Evolutionary conservation across 129 eudicot genomes (phyloP).

Genomic region (Apium graveolens): DNA sequence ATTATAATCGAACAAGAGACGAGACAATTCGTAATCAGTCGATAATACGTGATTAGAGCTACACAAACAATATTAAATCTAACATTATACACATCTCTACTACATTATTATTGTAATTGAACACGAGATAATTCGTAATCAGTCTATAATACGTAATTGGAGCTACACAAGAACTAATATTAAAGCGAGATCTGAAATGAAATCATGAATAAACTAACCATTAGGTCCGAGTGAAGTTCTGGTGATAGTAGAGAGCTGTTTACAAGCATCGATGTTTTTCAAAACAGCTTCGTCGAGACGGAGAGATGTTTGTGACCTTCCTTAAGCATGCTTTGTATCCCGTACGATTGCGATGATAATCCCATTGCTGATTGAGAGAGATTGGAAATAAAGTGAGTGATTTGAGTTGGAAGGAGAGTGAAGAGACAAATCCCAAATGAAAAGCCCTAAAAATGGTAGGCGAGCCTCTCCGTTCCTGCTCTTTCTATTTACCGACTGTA

Average conservation of each 20-base stretch:
- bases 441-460: conserved; percentile 3
- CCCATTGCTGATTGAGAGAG: conserved; percentile 31
- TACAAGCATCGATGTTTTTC: conserved; percentile 83
- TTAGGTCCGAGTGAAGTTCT: conserved; percentile 93
- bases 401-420: not conserved
- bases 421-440: conserved; percentile 1
- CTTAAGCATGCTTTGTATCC: conserved; percentile 80
- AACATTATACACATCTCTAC: too few species aligned
- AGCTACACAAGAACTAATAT: not conserved
- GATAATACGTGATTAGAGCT: too few species aligned
- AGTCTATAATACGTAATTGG: too few species aligned
- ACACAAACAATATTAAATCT: not conserved
- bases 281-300: conserved; percentile 84
- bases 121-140: too few species aligned
- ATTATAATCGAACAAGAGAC: too few species aligned
- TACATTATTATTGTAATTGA: too few species aligned
- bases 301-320: conserved; percentile 96
- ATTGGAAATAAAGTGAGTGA: not conserved
- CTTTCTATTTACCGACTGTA: too few species aligned
- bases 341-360: conserved; percentile 55
- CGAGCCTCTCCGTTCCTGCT: too few species aligned
- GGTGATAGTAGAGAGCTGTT: conserved; percentile 73
- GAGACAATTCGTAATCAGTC: too few species aligned
- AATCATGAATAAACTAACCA: conserved; percentile 26
- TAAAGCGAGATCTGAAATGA: not conserved